These are phyloP conservation scores for Hymenoscyphus scutula DNA, from an alignment of 2,329 filamentous ascomycete species.

Conservation along the genomic window DNA sequence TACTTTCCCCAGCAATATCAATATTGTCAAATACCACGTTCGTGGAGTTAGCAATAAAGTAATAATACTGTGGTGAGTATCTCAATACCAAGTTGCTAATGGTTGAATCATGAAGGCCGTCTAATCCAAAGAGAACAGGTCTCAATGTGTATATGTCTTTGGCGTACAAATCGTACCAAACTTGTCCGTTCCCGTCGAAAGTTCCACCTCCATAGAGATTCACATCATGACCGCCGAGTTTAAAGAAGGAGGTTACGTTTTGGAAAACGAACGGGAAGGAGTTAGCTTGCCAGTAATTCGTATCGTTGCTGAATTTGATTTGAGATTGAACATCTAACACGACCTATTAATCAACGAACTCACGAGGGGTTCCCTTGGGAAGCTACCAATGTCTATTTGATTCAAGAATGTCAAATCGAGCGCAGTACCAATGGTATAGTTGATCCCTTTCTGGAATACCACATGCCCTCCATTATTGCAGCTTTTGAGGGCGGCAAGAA, in stretches of 20 bases:
- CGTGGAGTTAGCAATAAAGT: constrained; percentile 63
- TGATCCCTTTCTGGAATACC: constrained; percentile 50
- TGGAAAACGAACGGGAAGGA: constrained; percentile 64
- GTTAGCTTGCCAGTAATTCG: constrained; percentile 65
- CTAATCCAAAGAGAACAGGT: constrained; percentile 56
- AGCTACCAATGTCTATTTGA: constrained; percentile 57
- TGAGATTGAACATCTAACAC: constrained; percentile 53
- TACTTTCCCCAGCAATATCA: constrained; percentile 54
- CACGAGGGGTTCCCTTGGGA: neutral
- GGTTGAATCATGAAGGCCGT: constrained; percentile 55
- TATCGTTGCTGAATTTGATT: constrained; percentile 63
- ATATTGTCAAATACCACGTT: constrained; percentile 64
- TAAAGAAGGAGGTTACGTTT: constrained; percentile 65
- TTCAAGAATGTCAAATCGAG: constrained; percentile 64
- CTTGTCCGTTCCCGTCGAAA: constrained; percentile 62
- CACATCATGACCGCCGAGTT: constrained; percentile 63
- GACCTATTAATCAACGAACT: neutral
- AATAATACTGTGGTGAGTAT: constrained; percentile 60
- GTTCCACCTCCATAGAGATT: constrained; percentile 66
- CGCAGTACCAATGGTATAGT: constrained; percentile 62
- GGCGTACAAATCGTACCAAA: constrained; percentile 58
- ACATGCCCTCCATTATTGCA: constrained; percentile 63
- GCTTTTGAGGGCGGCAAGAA: constrained; percentile 53
- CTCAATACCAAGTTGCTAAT: constrained; percentile 60
- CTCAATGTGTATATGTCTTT: constrained; percentile 54